A percentile compares a stretch with the other conserved stretches of the same genome.
Evolutionary conservation across 345 rosid species (phyloP).

Genomic region (Corymbia maculata): DNA sequence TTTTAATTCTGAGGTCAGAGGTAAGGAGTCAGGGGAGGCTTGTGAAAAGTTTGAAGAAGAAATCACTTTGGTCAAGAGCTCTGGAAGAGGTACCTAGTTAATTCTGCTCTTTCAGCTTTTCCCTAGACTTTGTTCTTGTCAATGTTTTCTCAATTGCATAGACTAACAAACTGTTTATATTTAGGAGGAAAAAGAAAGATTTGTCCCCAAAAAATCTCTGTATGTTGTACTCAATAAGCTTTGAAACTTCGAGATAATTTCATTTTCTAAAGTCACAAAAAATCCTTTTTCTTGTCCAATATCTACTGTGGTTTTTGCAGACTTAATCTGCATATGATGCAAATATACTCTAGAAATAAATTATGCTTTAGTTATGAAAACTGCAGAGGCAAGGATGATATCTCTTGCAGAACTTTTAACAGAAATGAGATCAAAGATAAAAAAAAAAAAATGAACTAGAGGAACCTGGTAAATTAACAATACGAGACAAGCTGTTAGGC

Average conservation of each 20-base stretch:
- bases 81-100: conserved; percentile 67
- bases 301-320: not conserved
- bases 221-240: not conserved
- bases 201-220: not conserved
- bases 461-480: not conserved
- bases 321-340: not conserved
- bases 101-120: not conserved
- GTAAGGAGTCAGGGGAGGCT: conserved; percentile 80
- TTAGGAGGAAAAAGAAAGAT: not conserved
- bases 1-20: conserved; percentile 73
- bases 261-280: not conserved
- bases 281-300: not conserved
- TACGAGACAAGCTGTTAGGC: not conserved
- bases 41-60: conserved; percentile 76
- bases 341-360: not conserved
- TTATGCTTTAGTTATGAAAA: not conserved
- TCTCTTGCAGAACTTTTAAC: not conserved
- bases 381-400: not conserved
- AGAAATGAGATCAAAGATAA: not conserved
- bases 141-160: not conserved
- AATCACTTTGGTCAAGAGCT: conserved; percentile 92
- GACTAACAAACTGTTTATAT: not conserved
- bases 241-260: not conserved
- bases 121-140: not conserved
- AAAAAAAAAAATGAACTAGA: not conserved